Evolutionary conservation across 2,329 filamentous ascomycete genomes (phyloP), one percentile per base, ranked within the genome.

Genomic region (Paecilomyces dactylethromorphus): DNA sequence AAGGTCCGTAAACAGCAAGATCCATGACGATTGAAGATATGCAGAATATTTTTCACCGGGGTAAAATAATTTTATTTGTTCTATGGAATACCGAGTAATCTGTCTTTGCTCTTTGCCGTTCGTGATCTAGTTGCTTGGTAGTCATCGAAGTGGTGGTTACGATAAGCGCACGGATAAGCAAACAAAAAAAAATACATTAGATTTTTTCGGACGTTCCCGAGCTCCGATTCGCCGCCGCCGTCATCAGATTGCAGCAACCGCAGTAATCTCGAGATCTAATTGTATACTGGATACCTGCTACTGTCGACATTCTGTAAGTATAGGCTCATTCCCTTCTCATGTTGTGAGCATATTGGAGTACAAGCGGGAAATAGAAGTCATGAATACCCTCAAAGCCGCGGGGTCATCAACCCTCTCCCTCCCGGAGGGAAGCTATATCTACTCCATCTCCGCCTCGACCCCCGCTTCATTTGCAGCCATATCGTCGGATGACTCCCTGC

Each of bases 401-500:
- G 68, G 68, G 29, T 69, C 70, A 11, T 76, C 74, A 10, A 71
- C 72, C n/a, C 66, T 78, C 50, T 71, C 70, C 21, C 68, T 78
- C 1, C 71, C 75, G 1, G 56, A 69, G 39, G 71, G 71, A 31
- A 76, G 70, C 60, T 79, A 78, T 67, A 78, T 79, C 62, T 78
- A 78, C 64, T 69, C 70, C 10, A 68, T 78, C 55, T 65, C 69
- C 5, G 62, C 68, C 1, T 66, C 68, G 7, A 67, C 67, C 13
- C 62, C 65, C 24, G 65, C 65, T 24, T 65, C 66, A 8, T 70
- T 79, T 52, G 75, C 75, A 13, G 74, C 73, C 50, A 78, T 78
- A 58, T 76, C 76, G 7, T 79, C 76, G 18, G 76, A 79, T 67
- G 74, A 78, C 65, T 78, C 76, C 18, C 65, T 79, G 55, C 73